phyloP scores from a whole-genome alignment of 1,284 basidiomycete species.

The Leccinum insolens region DNA sequence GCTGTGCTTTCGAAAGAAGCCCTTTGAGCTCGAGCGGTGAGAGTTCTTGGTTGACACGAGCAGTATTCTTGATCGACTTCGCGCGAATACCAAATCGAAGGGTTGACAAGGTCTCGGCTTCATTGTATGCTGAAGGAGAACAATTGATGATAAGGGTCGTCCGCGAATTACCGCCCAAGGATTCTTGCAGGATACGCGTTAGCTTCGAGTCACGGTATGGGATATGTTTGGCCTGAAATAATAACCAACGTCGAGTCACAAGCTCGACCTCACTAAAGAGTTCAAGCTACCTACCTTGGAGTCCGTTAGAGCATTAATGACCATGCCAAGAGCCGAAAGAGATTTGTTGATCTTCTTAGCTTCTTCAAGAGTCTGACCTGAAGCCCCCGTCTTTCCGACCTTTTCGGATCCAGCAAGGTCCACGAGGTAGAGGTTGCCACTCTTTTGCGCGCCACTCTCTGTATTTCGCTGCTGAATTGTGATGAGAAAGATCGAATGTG shows the following conservation, averaged over 20 bases:
- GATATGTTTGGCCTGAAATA: slow-evolving; percentile 86
- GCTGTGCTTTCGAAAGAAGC: slow-evolving; percentile 87
- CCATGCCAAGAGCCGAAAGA: slow-evolving; percentile 97
- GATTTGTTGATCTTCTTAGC: slow-evolving; percentile 99
- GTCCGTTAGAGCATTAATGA: slow-evolving; percentile 98
- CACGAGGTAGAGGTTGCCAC: slow-evolving; percentile 96
- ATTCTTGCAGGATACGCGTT: slow-evolving; percentile 99
- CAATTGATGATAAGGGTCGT: slow-evolving; percentile 99
- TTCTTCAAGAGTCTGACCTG: slow-evolving; percentile 98
- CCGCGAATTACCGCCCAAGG: slow-evolving; percentile 97
- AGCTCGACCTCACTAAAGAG: slow-evolving; percentile 4
- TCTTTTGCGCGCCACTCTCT: slow-evolving; percentile 95
- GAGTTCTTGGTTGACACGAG: slow-evolving; percentile 97
- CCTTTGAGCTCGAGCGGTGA: slow-evolving; percentile 96
- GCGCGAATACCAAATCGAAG: slow-evolving; percentile 98
- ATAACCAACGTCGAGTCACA: slow-evolving; percentile 8
- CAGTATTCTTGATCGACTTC: slow-evolving; percentile 99
- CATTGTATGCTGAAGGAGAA: slow-evolving; percentile 97
- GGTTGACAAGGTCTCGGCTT: slow-evolving; percentile 95
- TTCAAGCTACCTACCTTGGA: slow-evolving; percentile 68
- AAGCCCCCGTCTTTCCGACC: slow-evolving; percentile 99
- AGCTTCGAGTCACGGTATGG: slow-evolving; percentile 99
- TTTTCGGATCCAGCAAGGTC: slow-evolving; percentile 99
- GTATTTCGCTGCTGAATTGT: slow-evolving; percentile 97
- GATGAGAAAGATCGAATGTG: slow-evolving; percentile 98